Percentiles rank a stretch among this genome's conserved stretches.
phyloP scores from a whole-genome alignment of 805 yeast species.

The Metschnikowia corniflorae region DNA sequence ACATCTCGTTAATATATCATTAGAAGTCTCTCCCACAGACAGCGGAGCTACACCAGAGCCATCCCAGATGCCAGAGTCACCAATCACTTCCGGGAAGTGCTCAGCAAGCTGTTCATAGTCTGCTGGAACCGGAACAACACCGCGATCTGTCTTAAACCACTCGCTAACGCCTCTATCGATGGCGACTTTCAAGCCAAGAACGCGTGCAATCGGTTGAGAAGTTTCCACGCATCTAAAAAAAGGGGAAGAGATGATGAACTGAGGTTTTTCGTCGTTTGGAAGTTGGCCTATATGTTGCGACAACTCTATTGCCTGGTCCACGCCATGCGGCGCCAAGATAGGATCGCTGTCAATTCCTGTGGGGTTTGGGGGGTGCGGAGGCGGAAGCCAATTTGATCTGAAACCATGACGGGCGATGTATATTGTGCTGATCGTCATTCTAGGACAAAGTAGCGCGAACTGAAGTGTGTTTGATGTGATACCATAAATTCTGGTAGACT shows the following conservation, averaged over 20 bases:
- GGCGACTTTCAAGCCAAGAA: constrained; percentile 53
- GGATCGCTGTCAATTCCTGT: constrained; percentile 92
- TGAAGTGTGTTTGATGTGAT: too few species aligned
- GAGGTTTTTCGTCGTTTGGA: constrained; percentile 60
- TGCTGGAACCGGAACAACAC: constrained; percentile 69
- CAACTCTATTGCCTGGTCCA: constrained; percentile 79
- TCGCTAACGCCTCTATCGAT: constrained; percentile 88
- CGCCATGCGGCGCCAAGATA: constrained; percentile 82
- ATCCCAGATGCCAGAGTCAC: constrained; percentile 31
- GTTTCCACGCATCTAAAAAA: constrained; percentile 90
- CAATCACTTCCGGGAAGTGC: constrained; percentile 46
- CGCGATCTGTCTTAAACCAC: constrained; percentile 77
- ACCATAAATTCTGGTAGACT: too few species aligned
- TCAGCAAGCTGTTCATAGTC: constrained; percentile 42
- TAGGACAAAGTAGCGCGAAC: too few species aligned
- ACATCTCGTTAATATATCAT: constrained; percentile 65
- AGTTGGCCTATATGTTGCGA: constrained; percentile 50
- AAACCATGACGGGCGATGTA: constrained; percentile 85
- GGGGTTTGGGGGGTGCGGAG: constrained; percentile 75
- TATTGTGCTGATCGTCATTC: constrained; percentile 49
- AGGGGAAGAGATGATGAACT: constrained; percentile 73
- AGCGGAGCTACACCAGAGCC: constrained; percentile 59
- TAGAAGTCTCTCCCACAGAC: constrained; percentile 67
- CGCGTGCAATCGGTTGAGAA: constrained; percentile 61
- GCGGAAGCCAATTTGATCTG: constrained; percentile 77